Base-by-base conservation (phyloP, 179 eudicot genomes). In the Silene coronaria region DNA sequence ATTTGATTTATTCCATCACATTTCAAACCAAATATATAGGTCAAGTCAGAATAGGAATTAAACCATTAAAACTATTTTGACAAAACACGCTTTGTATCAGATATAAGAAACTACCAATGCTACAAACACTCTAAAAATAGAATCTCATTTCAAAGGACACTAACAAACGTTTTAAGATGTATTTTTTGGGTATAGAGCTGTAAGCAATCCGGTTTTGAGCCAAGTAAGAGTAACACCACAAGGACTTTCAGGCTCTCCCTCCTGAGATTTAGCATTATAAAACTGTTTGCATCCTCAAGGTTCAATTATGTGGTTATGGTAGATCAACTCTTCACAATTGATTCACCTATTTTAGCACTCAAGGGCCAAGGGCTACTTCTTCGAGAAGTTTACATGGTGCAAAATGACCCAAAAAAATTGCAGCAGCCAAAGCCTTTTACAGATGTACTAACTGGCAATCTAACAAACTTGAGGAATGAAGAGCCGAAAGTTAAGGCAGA, bases 371-470 rank as follows among this genome's bases (percentile, higher is more conserved):
- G 34, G 10, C 23, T 2, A 27, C 45, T 4, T 16, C 66, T 13
- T 24, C 1, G 42, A 42, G 34, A 34, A 65, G 34, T 13, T 64
- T 27, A 16, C 13, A 32, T 16, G n/a, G n/a, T n/a, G 69, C 22
- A 72, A 32, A 63, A 19, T 14, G 24, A 72, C 32, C 69, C 19
- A 55, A 14, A 13, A 14, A 13, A 17, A 14, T 27, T 38, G 42
- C 60, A 74, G 70, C 72, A 65, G 62, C 71, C 60, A 48, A 75
- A 48, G 34, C 60, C 42, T 2, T 21, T 14, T 22, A 60, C 32
- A 74, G 27, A 36, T 11, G 21, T 34, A 9, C 16, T 60, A 22
- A 60, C 28, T 2, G 9, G 12, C 14, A 3, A 48, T 48, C 55
- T 22, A 60, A 60, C 46, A n/a, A 34, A 67, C 71, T 14, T 14